Percentiles rank a stretch among this genome's conserved stretches.
These are phyloP conservation scores for Naganishia albida DNA, from an alignment of 1,284 basidiomycete genomes.

Conservation along the genomic window DNA sequence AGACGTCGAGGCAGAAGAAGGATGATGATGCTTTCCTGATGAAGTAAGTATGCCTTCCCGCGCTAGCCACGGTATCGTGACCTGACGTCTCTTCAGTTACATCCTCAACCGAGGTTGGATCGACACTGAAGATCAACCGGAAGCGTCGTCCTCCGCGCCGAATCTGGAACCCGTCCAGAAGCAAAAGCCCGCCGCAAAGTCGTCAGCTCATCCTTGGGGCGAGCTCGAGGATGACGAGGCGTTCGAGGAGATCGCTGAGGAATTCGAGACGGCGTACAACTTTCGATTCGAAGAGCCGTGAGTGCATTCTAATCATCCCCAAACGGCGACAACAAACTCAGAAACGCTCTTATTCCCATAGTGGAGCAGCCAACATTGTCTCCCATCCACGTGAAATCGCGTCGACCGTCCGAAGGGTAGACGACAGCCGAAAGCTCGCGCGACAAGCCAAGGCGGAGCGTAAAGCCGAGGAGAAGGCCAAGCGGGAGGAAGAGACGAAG, in stretches of 20 bases:
- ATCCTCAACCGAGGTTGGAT: slow-evolving; percentile 95
- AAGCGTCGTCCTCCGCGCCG: slow-evolving; percentile 35
- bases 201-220: slow-evolving; percentile 48
- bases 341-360: slow-evolving; percentile 44
- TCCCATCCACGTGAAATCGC: slow-evolving; percentile 74
- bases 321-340: not conserved
- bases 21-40: slow-evolving; percentile 71
- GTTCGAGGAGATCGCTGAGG: slow-evolving; percentile 72
- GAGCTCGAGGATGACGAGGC: slow-evolving; percentile 57
- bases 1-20: slow-evolving; percentile 46
- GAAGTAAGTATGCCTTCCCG: slow-evolving; percentile 64
- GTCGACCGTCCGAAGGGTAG: slow-evolving; percentile 71
- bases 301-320: slow-evolving; percentile 50
- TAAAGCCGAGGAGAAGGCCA: slow-evolving; percentile 73
- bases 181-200: slow-evolving; percentile 29
- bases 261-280: slow-evolving; percentile 82
- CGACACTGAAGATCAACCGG: slow-evolving; percentile 60
- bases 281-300: slow-evolving; percentile 92
- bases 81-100: slow-evolving; percentile 62
- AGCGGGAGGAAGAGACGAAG: slow-evolving; percentile 75
- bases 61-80: too few relatives aligned
- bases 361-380: slow-evolving; percentile 70
- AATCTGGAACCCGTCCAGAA: slow-evolving; percentile 30
- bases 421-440: slow-evolving; percentile 76
- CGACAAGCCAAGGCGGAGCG: slow-evolving; percentile 72